Base-by-base conservation (phyloP, 73 alveolate species). In the Paraurostyla sp. region DNA sequence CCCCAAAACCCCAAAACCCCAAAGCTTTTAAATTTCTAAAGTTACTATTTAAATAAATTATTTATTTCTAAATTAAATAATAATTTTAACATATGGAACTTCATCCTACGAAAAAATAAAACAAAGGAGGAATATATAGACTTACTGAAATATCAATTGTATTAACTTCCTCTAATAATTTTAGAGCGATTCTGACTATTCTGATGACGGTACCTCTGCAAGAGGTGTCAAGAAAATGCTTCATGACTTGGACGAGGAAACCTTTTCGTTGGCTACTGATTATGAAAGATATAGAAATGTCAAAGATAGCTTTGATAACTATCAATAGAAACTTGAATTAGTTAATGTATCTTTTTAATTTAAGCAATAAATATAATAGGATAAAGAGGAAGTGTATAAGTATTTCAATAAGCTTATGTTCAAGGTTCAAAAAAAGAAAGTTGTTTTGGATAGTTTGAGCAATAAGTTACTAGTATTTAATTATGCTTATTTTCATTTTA, bases 301-400 rank as follows among this genome's bases (percentile, higher is more conserved):
- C 45, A 73, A 56, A 73, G 86, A 73, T 45, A 48, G 71, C 27
- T 73, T 73, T 27, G 86, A 73, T 49, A 73, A 73, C n/a, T 73
- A 73, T 40, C 23, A 65, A 38, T 58, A 65, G 1, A 65, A 65
- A 22, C 58, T 65, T 18, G 82, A 65, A 40, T 30, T 65, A 18
- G 27, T 38, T 11, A 35, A 65, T 65, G 82, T 65, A 65, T 7
- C 40, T 60, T 16, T 4, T n/a, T n/a, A n/a, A n/a, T n/a, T n/a
- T n/a, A n/a, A n/a, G n/a, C n/a, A n/a, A n/a, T n/a, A n/a, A n/a
- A n/a, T n/a, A n/a, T 9, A 6, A 9, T 60, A 65, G 82, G 82
- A 65, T 38, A 36, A 65, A 22, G 60, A 65, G 25, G 82, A 40
- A 15, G 82, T 65, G 9, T 65, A 65, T 58, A 65, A 65, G 38